Base-by-base conservation (phyloP, 148 eudicot species). In the Salicornia ramosissima region DNA sequence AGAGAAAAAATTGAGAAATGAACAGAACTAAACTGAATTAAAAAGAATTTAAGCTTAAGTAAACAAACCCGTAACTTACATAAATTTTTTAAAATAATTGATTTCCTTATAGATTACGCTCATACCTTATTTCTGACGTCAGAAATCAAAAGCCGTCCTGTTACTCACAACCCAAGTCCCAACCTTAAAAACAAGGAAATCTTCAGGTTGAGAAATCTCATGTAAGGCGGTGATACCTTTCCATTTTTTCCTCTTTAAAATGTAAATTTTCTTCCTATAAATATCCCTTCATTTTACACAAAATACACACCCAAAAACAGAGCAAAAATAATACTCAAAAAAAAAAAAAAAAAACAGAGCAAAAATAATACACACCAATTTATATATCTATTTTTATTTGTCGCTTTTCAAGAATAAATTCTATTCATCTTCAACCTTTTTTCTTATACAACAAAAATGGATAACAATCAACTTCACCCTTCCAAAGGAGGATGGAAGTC, bases 401-500 rank as follows among this genome's bases (percentile, higher is more conserved):
- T 19, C 64, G 3, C 7, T 24, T 64, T 33, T 11, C 21, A 64
- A 13, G 12, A 22, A 40, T 19, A 43, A 42, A 64, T 15, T 64
- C 34, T 39, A 7, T 10, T 64, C 67, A 40, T 43, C 53, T 64
- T 45, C 9, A 26, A 10, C 31, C 8, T 42, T 12, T 25, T 14
- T 15, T 14, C 11, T 11, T 28, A n/a, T 3, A 22, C 9, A 15
- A 2, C 8, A 8, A 29, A 24, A 42, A 26, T 19, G 49, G 62
- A 63, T 18, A 24, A 60, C 21, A 22, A 62, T 52, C 64, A 75
- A 63, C 64, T 58, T 19, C 18, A 53, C 46, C 31, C 47, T 11
- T 4, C 33, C n/a, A 75, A 39, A 64, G 85, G 83, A 14, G 85
- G 88, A 16, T 85, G 88, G 88, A 80, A 36, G 59, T 71, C 88